Conservation (phyloP, 2,329 filamentous ascomycete genomes). For the Graphilbum ipis-grandicollis region DNA sequence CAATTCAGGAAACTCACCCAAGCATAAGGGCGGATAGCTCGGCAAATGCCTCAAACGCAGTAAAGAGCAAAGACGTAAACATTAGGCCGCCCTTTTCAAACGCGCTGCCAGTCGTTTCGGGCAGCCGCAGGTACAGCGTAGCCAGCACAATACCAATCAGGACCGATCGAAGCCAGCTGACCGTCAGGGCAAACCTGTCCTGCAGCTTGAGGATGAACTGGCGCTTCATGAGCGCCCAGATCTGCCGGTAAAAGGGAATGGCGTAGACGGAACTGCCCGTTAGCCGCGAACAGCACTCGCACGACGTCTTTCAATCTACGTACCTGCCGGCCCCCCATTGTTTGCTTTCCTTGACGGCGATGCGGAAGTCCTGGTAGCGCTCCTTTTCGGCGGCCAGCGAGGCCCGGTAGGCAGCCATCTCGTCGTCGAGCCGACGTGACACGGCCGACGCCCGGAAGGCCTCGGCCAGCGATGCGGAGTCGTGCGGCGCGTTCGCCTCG, state of each 20-base stretch:
- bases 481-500: conserved; percentile 43
- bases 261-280: conserved; percentile 71
- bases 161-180: conserved; percentile 53
- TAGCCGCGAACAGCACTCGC: no score
- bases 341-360: conserved; percentile 63
- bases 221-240: conserved; percentile 69
- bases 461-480: conserved; percentile 42
- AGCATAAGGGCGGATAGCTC: conserved; percentile 59
- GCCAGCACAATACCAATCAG: conserved; percentile 64
- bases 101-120: conserved; percentile 47
- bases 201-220: conserved; percentile 78
- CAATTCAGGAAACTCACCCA: conserved; percentile 1
- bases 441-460: conserved; percentile 44
- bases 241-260: conserved; percentile 66
- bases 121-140: conserved; percentile 59
- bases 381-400: conserved; percentile 45
- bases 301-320: no score
- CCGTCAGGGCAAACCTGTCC: conserved; percentile 58
- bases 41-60: conserved; percentile 72
- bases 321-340: conserved; percentile 39
- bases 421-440: conserved; percentile 35
- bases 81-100: conserved; percentile 71
- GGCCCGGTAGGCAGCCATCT: conserved; percentile 55
- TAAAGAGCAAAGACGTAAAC: conserved; percentile 67
- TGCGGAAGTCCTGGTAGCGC: conserved; percentile 57